Evolutionary conservation across 1,284 basidiomycete genomes (phyloP), one percentile per base, ranked within the genome.

Genomic region (Thecaphora thlaspeos): DNA sequence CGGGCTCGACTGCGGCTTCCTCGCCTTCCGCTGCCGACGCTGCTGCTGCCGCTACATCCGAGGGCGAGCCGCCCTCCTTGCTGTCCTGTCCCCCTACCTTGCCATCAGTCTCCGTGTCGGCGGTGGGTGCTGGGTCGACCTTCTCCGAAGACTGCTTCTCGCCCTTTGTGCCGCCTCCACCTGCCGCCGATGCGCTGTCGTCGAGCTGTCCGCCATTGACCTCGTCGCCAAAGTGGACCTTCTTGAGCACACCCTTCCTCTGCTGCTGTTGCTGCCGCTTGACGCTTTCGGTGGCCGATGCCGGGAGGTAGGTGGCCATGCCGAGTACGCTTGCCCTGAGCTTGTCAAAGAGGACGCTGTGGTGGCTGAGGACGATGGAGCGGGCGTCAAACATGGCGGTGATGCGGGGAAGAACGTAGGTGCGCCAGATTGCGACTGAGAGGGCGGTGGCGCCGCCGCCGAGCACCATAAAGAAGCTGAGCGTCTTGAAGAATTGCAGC

Each of bases 381-480:
- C 73, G 57, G 5, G 68, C 68, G 36, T 72, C 61, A 34, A 73
- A 64, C 53, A 56, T 70, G 11, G 55, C 47, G 2, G 67, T 63
- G 37, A 75, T 50, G 40, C 67, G 68, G 34, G 71, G 71, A 26
- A 75, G 38, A 37, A 76, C 36, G 41, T 68, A 75, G 8, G 59
- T 48, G 22, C 74, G 48, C 41, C 62, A 76, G 2, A 72, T 50
- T 4, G 50, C 54, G 14, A 76, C 73, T 18, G 57, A 24, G 11
- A 75, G 30, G 3, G 67, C 71, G 3, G 73, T 58, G 11, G 59
- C 28, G 11, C 67, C 70, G 41, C 74, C 74, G n/a, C 71, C 60
- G 39, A 76, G 46, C 61, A 73, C 65, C 47, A 74, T 58, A 39
- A 70, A 46, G 44, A 48, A 63, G 55, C 70, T 69, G 34, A 76